phyloP scores from a whole-genome alignment of 2,329 filamentous ascomycete genomes.

The Aspergillus fischeri region DNA sequence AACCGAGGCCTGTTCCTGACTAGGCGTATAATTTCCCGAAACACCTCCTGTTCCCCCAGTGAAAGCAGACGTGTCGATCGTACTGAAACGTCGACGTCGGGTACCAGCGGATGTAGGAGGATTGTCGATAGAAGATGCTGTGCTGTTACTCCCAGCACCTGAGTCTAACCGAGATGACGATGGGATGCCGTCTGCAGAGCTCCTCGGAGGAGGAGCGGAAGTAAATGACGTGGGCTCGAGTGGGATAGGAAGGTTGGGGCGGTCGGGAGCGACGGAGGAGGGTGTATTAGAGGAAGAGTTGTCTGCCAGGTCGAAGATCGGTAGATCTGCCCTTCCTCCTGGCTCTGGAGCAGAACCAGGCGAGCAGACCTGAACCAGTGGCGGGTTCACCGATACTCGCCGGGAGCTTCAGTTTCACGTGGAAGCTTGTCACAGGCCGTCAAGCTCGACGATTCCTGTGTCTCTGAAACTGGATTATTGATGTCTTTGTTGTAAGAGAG shows the following conservation, averaged over 20 bases:
- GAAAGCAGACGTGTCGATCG: conserved; percentile 21
- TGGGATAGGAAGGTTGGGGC: conserved; percentile 57
- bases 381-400: conserved; percentile 27
- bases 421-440: conserved; percentile 8
- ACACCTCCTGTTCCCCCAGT: conserved; percentile 19
- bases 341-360: conserved; percentile 43
- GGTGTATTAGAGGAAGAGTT: conserved; percentile 53
- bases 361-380: conserved; percentile 37
- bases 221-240: conserved; percentile 46
- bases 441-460: not conserved
- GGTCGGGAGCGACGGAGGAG: conserved; percentile 65
- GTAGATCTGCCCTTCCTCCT: conserved; percentile 39
- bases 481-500: not conserved
- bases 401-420: conserved; percentile 13
- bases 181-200: conserved; percentile 19
- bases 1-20: conserved; percentile 21
- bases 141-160: conserved; percentile 6
- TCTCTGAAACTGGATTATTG: not conserved
- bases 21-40: conserved; percentile 22
- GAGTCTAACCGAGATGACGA: conserved; percentile 17
- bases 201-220: conserved; percentile 30
- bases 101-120: conserved; percentile 14
- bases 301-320: conserved; percentile 69
- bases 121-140: conserved; percentile 9
- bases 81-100: conserved; percentile 30